Evolutionary conservation across 2,329 filamentous ascomycete species (phyloP).

Genomic region (Cercospora sp.): DNA sequence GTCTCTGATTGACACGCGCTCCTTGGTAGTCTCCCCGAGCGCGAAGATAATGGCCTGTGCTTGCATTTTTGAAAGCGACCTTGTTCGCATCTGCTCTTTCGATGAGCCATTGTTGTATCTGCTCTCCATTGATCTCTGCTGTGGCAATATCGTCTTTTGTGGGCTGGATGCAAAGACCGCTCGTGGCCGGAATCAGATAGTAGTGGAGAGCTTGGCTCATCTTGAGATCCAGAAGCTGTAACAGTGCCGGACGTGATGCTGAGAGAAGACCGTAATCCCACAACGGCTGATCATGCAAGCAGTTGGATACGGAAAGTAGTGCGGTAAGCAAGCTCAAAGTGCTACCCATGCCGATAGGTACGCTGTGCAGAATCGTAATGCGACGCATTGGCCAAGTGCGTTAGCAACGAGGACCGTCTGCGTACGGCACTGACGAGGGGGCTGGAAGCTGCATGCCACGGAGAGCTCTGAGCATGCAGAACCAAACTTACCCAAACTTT

Average conservation of each 20-base stretch:
- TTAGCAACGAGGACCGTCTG: not conserved
- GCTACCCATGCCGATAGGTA: not conserved
- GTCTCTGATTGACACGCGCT: not conserved
- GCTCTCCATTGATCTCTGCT: slow-evolving; percentile 14
- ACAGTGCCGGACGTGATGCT: not conserved
- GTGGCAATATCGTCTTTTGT: slow-evolving; percentile 15
- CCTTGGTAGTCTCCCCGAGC: slow-evolving; percentile 1
- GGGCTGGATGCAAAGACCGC: slow-evolving; percentile 17
- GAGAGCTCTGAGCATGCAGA: not conserved
- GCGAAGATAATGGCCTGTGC: slow-evolving; percentile 14
- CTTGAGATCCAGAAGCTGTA: not conserved
- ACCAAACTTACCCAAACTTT: not conserved
- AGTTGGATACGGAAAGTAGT: not conserved
- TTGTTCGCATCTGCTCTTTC: slow-evolving; percentile 1
- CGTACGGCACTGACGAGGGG: not conserved
- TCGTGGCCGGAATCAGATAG: slow-evolving; percentile 18
- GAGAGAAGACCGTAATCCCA: slow-evolving; percentile 1
- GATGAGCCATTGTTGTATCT: slow-evolving; percentile 13
- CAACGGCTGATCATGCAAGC: slow-evolving; percentile 7
- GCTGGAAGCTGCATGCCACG: not conserved
- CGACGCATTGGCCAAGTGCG: not conserved
- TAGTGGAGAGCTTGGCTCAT: slow-evolving; percentile 13
- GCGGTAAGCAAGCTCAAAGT: not conserved
- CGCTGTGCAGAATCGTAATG: not conserved
- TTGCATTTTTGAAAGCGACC: slow-evolving; percentile 15